Percentiles rank a stretch among this genome's conserved stretches.
Evolutionary conservation across 345 rosid genomes (phyloP).

Genomic region (Lumnitzera littorea): DNA sequence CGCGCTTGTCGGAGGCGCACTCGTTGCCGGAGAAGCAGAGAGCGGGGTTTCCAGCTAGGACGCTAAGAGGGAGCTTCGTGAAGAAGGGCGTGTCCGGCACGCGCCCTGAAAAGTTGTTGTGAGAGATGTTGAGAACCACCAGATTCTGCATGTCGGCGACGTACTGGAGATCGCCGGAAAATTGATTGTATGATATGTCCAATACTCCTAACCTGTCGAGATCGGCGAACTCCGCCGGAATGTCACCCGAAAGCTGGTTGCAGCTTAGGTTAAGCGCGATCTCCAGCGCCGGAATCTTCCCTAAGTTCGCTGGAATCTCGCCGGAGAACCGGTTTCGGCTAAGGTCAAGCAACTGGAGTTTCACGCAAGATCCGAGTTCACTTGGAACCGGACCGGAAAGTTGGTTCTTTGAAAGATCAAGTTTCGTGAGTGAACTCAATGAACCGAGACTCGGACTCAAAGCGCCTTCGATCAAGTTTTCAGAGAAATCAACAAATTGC

Average conservation of each 20-base stretch:
- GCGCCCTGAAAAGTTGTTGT: slow-evolving; percentile 70
- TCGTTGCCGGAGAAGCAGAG: slow-evolving; percentile 49
- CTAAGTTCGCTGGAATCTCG: slow-evolving; percentile 52
- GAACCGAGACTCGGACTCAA: slow-evolving; percentile 53
- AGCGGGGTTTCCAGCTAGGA: slow-evolving; percentile 53
- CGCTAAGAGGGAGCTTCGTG: slow-evolving; percentile 65
- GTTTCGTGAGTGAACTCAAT: slow-evolving; percentile 60
- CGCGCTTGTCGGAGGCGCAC: slow-evolving; percentile 19
- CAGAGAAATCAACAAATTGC: slow-evolving; percentile 61
- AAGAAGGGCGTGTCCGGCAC: slow-evolving; percentile 79
- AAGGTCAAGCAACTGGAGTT: slow-evolving; percentile 69
- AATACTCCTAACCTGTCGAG: slow-evolving; percentile 57
- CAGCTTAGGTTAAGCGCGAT: slow-evolving; percentile 81
- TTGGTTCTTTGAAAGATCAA: slow-evolving; percentile 50
- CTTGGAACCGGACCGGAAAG: slow-evolving; percentile 60
- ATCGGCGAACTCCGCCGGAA: slow-evolving; percentile 50
- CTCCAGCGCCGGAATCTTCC: slow-evolving; percentile 58
- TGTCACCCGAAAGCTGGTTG: slow-evolving; percentile 47
- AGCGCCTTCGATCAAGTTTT: slow-evolving; percentile 45
- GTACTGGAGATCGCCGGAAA: slow-evolving; percentile 49
- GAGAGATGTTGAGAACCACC: slow-evolving; percentile 76
- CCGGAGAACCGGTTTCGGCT: slow-evolving; percentile 58
- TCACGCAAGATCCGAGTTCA: slow-evolving; percentile 56
- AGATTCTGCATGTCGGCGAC: slow-evolving; percentile 68
- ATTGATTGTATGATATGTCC: slow-evolving; percentile 68